phyloP scores from a whole-genome alignment of 345 rosid genomes.

The Jatropha curcas region DNA sequence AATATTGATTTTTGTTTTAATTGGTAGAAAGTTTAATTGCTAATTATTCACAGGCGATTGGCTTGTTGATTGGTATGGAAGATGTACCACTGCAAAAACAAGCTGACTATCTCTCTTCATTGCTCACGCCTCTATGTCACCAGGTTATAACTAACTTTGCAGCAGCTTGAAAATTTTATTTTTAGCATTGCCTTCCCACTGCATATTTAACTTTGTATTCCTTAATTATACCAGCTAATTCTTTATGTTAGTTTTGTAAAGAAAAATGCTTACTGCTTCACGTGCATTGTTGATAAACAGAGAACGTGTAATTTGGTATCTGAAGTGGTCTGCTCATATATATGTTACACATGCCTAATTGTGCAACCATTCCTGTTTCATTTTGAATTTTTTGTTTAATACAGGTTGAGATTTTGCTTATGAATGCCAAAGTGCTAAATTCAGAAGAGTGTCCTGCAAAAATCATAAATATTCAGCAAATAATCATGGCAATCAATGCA shows the following conservation, averaged over 20 bases:
- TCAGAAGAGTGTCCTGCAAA: slow-evolving; percentile 56
- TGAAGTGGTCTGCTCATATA: neutral
- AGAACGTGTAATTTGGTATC: neutral
- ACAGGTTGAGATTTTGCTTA: slow-evolving; percentile 68
- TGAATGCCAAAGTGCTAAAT: slow-evolving; percentile 48
- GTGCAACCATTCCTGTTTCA: neutral
- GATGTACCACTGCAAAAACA: slow-evolving; percentile 84
- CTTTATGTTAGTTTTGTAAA: neutral
- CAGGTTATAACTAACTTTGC: slow-evolving; percentile 55
- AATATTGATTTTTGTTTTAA: neutral
- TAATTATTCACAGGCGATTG: slow-evolving; percentile 65
- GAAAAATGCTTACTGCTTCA: neutral
- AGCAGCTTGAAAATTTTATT: neutral
- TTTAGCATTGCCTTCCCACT: neutral
- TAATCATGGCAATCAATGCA: slow-evolving; percentile 85
- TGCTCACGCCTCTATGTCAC: slow-evolving; percentile 83
- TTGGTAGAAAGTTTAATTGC: neutral
- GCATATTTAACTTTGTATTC: neutral
- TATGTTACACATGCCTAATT: neutral
- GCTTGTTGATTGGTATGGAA: slow-evolving; percentile 87
- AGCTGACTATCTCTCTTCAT: slow-evolving; percentile 80
- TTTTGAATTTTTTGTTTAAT: slow-evolving; percentile 30
- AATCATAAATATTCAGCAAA: slow-evolving; percentile 63
- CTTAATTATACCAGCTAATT: neutral
- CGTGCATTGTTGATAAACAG: neutral